phyloP scores from a whole-genome alignment of 2,329 filamentous ascomycete species.

The Metarhizium humberi region DNA sequence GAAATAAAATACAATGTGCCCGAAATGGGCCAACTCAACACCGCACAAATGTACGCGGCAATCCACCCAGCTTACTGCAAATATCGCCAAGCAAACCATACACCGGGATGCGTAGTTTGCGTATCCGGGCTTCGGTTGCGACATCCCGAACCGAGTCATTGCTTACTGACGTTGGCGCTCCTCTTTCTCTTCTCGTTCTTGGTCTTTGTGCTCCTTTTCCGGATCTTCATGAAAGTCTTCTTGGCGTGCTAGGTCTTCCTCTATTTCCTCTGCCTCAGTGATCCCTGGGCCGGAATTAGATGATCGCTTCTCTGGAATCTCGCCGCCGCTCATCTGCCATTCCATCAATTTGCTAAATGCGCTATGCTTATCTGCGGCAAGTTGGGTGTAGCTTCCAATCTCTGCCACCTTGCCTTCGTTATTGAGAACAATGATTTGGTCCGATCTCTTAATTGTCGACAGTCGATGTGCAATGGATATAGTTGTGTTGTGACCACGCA shows the following conservation, averaged over 20 bases:
- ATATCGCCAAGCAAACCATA: background rate
- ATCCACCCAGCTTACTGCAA: background rate
- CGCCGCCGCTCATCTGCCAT: constrained; percentile 91
- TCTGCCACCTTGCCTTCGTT: constrained; percentile 84
- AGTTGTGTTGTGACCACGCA: constrained; percentile 84
- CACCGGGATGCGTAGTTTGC: background rate
- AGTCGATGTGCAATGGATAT: constrained; percentile 95
- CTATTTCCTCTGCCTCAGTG: constrained; percentile 42
- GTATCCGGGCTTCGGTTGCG: background rate
- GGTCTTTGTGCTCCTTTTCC: background rate
- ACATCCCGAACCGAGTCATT: background rate
- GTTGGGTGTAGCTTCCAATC: constrained; percentile 70
- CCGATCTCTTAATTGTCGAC: constrained; percentile 91
- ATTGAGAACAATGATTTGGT: constrained; percentile 86
- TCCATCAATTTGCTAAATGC: constrained; percentile 96
- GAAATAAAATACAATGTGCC: background rate
- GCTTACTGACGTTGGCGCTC: background rate
- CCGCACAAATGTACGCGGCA: background rate
- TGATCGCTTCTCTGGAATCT: constrained; percentile 37
- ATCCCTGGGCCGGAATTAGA: constrained; percentile 29
- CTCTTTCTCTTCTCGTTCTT: background rate
- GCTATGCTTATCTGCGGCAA: constrained; percentile 64
- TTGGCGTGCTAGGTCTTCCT: constrained; percentile 30
- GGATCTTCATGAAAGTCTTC: constrained; percentile 7
- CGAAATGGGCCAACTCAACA: background rate